Conservation (phyloP, 176 grass and related monocot genomes). For the Eleusine indica region DNA sequence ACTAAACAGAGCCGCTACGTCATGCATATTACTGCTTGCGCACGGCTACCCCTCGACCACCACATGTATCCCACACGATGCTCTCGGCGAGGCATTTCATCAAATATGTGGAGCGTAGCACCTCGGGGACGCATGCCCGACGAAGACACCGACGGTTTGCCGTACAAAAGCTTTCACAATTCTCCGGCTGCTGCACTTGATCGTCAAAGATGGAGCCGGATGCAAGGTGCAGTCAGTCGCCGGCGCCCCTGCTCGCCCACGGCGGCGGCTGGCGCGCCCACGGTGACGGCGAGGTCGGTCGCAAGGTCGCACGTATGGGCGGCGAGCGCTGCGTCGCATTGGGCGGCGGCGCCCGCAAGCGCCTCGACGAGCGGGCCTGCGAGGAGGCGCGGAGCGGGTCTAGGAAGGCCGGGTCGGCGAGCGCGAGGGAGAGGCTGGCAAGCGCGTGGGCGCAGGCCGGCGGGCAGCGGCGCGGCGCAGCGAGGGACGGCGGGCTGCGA, state of each 20-base stretch:
- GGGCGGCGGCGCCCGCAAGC: conserved; percentile 42
- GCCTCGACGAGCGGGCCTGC: conserved; percentile 63
- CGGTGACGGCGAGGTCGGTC: conserved; percentile 52
- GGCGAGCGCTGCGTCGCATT: conserved; percentile 59
- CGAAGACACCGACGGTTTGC: not conserved
- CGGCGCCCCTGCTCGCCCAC: no score
- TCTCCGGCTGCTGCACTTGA: not conserved
- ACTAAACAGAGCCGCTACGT: no score
- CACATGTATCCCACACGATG: not conserved
- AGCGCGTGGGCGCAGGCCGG: conserved; percentile 59
- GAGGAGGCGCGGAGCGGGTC: conserved; percentile 58
- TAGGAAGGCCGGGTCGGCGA: conserved; percentile 60
- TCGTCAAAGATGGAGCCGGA: no score
- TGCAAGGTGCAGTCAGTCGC: no score
- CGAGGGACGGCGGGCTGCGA: no score
- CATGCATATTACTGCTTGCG: not conserved
- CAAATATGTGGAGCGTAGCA: not conserved
- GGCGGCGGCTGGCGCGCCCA: conserved; percentile 47
- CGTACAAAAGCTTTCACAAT: not conserved
- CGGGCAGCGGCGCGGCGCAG: no score
- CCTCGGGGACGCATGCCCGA: not conserved
- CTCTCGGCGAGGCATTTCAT: conserved; percentile 7
- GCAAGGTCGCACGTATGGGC: conserved; percentile 60
- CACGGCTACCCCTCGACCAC: not conserved
- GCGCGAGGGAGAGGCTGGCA: conserved; percentile 73